A percentile compares a stretch with the other conserved stretches of the same genome.
These are phyloP conservation scores for Trichoderma sp. DNA, from an alignment of 2,329 filamentous ascomycete genomes.

Conservation along the genomic window DNA sequence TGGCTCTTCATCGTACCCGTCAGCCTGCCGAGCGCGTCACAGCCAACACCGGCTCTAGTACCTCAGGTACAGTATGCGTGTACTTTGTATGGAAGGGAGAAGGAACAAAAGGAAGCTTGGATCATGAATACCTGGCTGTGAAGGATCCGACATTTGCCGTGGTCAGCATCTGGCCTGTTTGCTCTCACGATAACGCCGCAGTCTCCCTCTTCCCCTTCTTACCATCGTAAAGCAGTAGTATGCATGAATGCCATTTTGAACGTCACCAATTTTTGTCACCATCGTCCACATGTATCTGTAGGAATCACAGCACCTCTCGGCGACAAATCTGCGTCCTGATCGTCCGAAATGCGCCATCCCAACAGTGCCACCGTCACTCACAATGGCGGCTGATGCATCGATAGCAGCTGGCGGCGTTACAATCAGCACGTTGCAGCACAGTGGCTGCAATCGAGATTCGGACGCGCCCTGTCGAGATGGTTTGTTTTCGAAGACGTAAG, in stretches of 20 bases:
- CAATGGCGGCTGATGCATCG: not conserved
- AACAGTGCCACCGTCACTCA: not conserved
- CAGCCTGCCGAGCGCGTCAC: too few relatives aligned
- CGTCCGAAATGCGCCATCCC: not conserved
- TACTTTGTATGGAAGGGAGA: not conserved
- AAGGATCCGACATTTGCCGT: constrained; percentile 17
- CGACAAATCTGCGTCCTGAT: not conserved
- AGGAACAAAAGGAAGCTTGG: not conserved
- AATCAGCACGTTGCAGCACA: too few relatives aligned
- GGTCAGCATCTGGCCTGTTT: constrained; percentile 2
- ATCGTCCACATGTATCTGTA: too few relatives aligned
- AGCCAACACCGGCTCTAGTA: too few relatives aligned
- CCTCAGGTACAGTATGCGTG: too few relatives aligned
- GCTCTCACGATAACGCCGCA: not conserved
- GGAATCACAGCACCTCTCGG: not conserved
- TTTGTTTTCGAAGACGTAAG: not conserved
- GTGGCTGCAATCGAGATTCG: constrained; percentile 7
- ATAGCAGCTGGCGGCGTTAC: not conserved
- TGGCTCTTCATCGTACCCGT: too few relatives aligned
- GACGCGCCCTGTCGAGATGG: constrained; percentile 2
- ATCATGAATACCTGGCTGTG: not conserved
- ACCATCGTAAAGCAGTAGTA: not conserved
- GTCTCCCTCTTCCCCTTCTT: not conserved
- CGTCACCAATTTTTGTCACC: too few relatives aligned
- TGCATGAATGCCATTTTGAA: too few relatives aligned